Base-by-base conservation (phyloP, 352 stramenopile species). In the Phytophthora idaei region DNA sequence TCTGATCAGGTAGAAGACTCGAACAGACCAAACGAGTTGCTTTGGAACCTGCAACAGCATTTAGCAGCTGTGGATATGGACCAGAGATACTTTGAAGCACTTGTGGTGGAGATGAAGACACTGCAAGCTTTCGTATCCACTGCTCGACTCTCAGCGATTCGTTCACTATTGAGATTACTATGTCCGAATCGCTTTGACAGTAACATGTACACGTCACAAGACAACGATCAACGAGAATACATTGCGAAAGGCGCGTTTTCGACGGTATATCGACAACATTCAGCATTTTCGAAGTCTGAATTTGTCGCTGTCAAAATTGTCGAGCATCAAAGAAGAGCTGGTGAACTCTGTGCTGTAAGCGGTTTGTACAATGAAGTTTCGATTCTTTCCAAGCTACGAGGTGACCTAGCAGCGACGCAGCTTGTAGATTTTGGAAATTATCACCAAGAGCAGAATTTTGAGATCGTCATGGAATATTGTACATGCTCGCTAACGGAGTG, bases 401-500 rank as follows among this genome's bases (percentile, higher is more conserved):
- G 80, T n/a, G 75, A 89, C 11, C 27, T 53, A 12, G 73, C 81
- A 28, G 80, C 80, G 15, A 81, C 77, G 10, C 81, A 90, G 53
- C 51, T 92, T 2, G 42, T 92, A 14, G 83, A 92, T 51, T 90
- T 76, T 61, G 83, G 83, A 3, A 86, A 87, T 44, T 62, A 73
- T 31, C 42, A 73, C 6, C 54, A 69, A 1, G 74, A 75, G 0
- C 61, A 78, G 28, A 78, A 46, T 57, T 87, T 88, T 45, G 78
- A 89, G 41, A 71, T 90, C 36, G 60, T 89, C 42, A 75, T 86
- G 41, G 83, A 92, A 64, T 85, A 77, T 47, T 92, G 80, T 57
- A 73, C 81, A 0, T 79, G 71, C 12, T 85, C 78, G 8, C 47
- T 90, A n/a, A 62, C 61, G 1, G 74, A 87, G 34, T 92, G 81